phyloP scores from a whole-genome alignment of 2,329 filamentous ascomycete genomes.

The Stagonosporopsis cucurbitacearum region DNA sequence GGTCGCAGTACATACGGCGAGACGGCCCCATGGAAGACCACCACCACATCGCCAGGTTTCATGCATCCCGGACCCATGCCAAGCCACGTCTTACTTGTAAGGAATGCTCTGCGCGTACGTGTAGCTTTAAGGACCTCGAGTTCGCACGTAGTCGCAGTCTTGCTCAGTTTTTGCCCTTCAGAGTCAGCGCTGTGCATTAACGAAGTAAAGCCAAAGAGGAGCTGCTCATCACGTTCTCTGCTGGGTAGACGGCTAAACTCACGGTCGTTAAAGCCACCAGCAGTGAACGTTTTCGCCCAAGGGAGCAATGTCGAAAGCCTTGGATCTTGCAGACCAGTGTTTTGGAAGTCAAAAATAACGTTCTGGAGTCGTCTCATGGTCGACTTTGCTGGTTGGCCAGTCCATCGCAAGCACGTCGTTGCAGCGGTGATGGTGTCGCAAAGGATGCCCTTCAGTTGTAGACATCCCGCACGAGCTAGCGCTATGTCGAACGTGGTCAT shows the following conservation, averaged over 20 bases:
- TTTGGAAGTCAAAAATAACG: neutral
- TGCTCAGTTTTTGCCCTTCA: neutral
- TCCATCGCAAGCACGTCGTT: neutral
- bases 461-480: neutral
- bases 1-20: constrained; percentile 2
- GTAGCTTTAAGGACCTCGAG: neutral
- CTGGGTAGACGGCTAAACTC: neutral
- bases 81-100: neutral
- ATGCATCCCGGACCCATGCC: constrained; percentile 10
- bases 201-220: neutral
- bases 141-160: too few species aligned
- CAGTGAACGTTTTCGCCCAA: neutral
- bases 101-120: neutral
- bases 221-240: neutral
- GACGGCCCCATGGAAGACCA: constrained; percentile 1
- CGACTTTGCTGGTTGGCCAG: neutral
- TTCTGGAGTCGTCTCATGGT: neutral
- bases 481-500: neutral
- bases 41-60: constrained; percentile 3
- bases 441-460: neutral
- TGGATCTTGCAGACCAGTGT: neutral
- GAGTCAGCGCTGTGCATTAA: neutral
- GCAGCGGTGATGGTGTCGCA: neutral
- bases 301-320: neutral
- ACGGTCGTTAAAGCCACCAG: neutral